phyloP scores from a whole-genome alignment of 1,284 basidiomycete genomes.

The Fistulina hepatica region DNA sequence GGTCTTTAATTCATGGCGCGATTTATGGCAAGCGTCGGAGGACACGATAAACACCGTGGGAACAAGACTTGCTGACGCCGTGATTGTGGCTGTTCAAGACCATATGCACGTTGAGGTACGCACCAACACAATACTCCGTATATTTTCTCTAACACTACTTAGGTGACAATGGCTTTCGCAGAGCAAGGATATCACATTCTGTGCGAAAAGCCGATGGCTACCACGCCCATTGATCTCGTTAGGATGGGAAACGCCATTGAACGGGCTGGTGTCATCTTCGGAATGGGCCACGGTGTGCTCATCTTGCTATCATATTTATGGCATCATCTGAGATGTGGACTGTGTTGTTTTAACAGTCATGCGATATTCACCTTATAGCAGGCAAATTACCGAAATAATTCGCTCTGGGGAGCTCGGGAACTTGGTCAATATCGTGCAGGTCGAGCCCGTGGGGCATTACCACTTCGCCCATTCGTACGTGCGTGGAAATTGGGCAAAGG shows the following conservation, averaged over 20 bases:
- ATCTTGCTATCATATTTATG: conserved; percentile 1
- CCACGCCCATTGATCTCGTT: conserved; percentile 58
- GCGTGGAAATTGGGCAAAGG: conserved; percentile 69
- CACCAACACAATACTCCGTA: no score
- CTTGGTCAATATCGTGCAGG: conserved; percentile 67
- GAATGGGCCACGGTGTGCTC: conserved; percentile 68
- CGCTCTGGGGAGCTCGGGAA: conserved; percentile 62
- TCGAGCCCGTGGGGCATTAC: conserved; percentile 70
- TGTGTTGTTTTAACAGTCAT: conserved; percentile 40
- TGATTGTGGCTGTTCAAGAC: conserved; percentile 71
- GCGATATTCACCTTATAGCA: conserved; percentile 75
- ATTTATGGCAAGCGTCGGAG: conserved; percentile 55
- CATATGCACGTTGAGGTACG: conserved; percentile 66
- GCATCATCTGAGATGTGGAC: conserved; percentile 1
- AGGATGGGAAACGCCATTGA: conserved; percentile 63
- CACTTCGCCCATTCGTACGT: conserved; percentile 84
- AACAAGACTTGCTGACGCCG: conserved; percentile 67
- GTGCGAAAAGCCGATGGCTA: conserved; percentile 88
- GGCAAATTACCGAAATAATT: conserved; percentile 58
- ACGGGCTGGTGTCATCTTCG: conserved; percentile 63
- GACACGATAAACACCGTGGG: conserved; percentile 51
- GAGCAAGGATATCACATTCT: conserved; percentile 77
- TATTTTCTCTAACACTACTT: no score
- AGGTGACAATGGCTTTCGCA: conserved; percentile 62
- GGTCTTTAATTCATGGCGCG: conserved; percentile 64